Base-by-base conservation (phyloP, 129 eudicot genomes). In the Pittosporum tobira region DNA sequence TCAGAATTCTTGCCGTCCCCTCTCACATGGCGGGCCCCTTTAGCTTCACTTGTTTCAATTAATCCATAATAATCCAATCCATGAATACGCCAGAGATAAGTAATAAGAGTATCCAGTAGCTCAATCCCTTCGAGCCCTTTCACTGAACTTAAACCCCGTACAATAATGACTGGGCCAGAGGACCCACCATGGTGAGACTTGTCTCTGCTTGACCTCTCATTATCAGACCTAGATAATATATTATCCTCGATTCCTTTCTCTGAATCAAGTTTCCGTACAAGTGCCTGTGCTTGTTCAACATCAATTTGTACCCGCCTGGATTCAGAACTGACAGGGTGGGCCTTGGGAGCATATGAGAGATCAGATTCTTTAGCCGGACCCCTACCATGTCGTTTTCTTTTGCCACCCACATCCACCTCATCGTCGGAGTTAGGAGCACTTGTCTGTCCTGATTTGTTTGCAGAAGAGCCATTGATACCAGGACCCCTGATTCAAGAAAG, bases 111-210 rank as follows among this genome's bases (percentile, higher is more conserved):
- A 81, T 93, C 99, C 8, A 93, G 86, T 30, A 93, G 74, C 85
- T 93, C 99, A 56, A 66, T 75, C 25, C 99, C 99, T 64, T 93
- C 99, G 5, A 93, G 90, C 43, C 99, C 99, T 74, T 81, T 93
- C 53, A 87, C 84, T 1, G 99, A 71, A 45, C 73, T 71, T 60
- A 77, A 73, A 19, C 99, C 96, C 6, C 94, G 85, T 58, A 93
- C 65, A 26, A 93, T 83, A 51, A 87, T 68, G 18, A 93, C 94
- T 1, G 99, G 93, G 57, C 96, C 94, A 64, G 81, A 69, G 43
- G 96, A 86, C 45, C 90, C 69, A 63, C 88, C 70, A 69, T 84
- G n/a, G n/a, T n/a, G 93, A 47, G 96, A 81, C 62, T 80, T 87
- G 47, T 87, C 96, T 64, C 96, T 68, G 70, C 71, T 78, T 46